phyloP scores from a whole-genome alignment of 306 rosid species.

The Hippophae rhamnoides region DNA sequence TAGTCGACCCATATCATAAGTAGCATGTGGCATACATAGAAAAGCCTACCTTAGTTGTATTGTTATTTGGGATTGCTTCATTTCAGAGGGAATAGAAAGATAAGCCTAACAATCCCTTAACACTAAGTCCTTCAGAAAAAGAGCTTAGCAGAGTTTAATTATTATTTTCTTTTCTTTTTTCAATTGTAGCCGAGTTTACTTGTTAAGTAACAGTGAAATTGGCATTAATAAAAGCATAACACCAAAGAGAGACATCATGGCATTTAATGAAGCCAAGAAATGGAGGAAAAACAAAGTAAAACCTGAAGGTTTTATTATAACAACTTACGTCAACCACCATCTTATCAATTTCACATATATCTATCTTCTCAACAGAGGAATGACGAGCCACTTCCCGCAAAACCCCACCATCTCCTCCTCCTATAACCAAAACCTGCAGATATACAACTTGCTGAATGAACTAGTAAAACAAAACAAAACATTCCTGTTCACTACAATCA shows the following conservation, averaged over 20 bases:
- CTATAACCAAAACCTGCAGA: constrained; percentile 85
- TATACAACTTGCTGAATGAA: constrained; percentile 15
- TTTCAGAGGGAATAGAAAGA: no score
- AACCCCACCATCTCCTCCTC: constrained; percentile 99
- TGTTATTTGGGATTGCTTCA: no score
- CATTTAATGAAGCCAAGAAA: not conserved
- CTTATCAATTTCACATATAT: constrained; percentile 95
- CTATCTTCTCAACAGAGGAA: constrained; percentile 70
- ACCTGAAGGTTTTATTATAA: not conserved
- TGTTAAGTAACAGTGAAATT: no score
- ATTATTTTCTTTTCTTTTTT: no score
- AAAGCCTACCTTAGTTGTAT: not conserved
- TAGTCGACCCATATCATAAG: not conserved
- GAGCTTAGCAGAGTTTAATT: no score
- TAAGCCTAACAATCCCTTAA: no score
- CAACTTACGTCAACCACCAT: constrained; percentile 87
- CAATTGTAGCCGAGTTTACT: no score
- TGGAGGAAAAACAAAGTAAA: not conserved
- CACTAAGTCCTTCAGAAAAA: no score
- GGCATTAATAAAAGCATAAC: no score
- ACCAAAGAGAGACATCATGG: not conserved
- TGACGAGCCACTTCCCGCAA: constrained; percentile 92
- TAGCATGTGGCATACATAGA: not conserved
- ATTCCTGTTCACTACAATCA: no score
- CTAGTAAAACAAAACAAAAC: not conserved